Conservation (phyloP, 768 basidiomycete species). For the Mycena crocata region DNA sequence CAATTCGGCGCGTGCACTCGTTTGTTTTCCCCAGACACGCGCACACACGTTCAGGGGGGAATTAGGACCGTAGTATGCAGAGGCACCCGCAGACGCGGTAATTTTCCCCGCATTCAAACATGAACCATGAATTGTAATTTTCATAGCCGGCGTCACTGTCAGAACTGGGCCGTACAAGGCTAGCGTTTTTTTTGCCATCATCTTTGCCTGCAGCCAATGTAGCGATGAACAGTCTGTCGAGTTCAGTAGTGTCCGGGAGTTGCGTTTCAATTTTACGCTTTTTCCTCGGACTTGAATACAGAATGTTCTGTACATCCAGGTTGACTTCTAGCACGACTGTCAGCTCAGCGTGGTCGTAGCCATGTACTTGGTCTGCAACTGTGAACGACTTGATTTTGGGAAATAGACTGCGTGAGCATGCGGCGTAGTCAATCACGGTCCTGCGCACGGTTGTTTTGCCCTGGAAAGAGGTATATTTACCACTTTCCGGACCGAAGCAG, state of each 20-base stretch:
- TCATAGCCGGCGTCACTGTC: neutral
- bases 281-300: neutral
- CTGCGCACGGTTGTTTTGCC: neutral
- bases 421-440: slow-evolving; percentile 17
- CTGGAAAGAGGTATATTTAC: slow-evolving; percentile 13
- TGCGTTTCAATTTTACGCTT: neutral
- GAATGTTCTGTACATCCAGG: neutral
- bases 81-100: neutral
- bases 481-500: slow-evolving; percentile 7
- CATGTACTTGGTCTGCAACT: neutral
- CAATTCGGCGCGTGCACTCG: slow-evolving; percentile 6
- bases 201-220: slow-evolving; percentile 7
- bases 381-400: neutral
- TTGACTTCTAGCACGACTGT: neutral
- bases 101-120: slow-evolving; percentile 5
- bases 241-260: neutral
- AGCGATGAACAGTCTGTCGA: slow-evolving; percentile 8
- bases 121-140: slow-evolving; percentile 10
- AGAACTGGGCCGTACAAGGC: neutral
- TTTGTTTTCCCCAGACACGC: neutral
- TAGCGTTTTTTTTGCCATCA: neutral
- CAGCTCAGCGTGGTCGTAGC: slow-evolving; percentile 10
- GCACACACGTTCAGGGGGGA: neutral
- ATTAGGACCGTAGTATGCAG: neutral
- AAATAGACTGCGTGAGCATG: neutral